Evolutionary conservation across 2,329 filamentous ascomycete species (phyloP), one percentile per base, ranked within the genome.

Genomic region (Aspergillus awamori): DNA sequence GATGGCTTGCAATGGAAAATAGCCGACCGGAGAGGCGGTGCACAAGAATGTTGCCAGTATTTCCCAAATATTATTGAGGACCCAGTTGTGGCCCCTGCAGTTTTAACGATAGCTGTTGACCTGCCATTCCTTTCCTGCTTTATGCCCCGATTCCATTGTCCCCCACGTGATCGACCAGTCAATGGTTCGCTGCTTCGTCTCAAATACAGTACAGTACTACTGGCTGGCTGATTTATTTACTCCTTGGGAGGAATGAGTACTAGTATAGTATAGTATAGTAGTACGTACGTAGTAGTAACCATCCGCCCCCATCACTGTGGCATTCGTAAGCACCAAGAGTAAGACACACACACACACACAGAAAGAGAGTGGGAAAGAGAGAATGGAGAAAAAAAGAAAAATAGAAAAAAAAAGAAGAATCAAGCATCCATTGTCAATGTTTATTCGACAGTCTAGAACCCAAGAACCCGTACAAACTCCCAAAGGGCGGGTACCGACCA

Each of bases 31-130:
- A 33, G 26, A 51, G 47, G 47, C 47, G 47, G 47, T 28, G 47
- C 47, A 17, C 24, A 51, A 51, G 47, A 51, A 51, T 51, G 47
- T 20, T 51, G 24, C 26, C 26, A 51, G 47, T 30, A 30, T 51
- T 51, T 45, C 20, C 41, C 41, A 45, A 49, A 13, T 49, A 49
- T n/a, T 49, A 51, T 28, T 51, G 41, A 45, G 41, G 28, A 51
- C 26, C 47, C 24, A 51, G 24, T 17, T 8, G 4, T 51, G 26
- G 47, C 47, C 47, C 47, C n/a, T 17, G 47, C 47, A 51, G 47
- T 28, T 17, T 30, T 36, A 30, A 45, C 41, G 41, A 36, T 45
- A 45, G 41, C 20, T 22, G 22, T 45, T 45, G 41, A 45, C 41
- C 41, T 45, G 41, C 41, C 41, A 45, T 45, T 20, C 41, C 22